Conservation (phyloP, 441 rosid species). For the Populus trichocarpa region DNA sequence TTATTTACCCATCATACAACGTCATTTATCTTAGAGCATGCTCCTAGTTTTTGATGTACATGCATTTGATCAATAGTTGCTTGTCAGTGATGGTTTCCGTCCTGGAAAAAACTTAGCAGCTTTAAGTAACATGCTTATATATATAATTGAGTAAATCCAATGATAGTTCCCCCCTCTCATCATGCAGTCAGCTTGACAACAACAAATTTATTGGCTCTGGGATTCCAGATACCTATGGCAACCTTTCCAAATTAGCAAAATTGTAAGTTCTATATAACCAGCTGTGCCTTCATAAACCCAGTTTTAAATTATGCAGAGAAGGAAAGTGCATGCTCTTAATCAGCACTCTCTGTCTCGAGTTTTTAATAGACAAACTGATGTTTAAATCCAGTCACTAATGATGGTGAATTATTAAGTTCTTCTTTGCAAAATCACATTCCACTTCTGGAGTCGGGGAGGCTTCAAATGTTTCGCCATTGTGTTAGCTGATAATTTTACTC, state of each 20-base stretch:
- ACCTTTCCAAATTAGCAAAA: constrained; percentile 53
- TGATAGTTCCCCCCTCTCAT: constrained; percentile 10
- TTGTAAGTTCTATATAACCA: constrained; percentile 43
- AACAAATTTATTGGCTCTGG: constrained; percentile 67
- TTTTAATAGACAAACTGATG: not conserved
- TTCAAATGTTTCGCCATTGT: constrained; percentile 20
- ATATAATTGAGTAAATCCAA: not conserved
- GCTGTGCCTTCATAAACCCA: not conserved
- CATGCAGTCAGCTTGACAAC: constrained; percentile 88
- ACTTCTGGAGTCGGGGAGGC: not conserved
- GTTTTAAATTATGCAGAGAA: too few relatives aligned
- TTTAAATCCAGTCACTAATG: not conserved
- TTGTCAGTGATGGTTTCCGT: not conserved
- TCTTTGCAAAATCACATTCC: not conserved
- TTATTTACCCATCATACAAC: not conserved
- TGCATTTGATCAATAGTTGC: not conserved
- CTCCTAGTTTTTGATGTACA: not conserved
- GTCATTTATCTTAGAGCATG: not conserved
- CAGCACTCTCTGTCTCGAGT: not conserved
- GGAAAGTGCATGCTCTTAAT: not conserved
- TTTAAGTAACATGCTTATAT: not conserved
- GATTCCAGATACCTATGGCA: constrained; percentile 72
- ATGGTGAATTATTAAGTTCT: not conserved
- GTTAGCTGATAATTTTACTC: not conserved
- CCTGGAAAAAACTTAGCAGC: not conserved